phyloP scores from a whole-genome alignment of 257 asterid genomes.

The Nicotiana knightiana region DNA sequence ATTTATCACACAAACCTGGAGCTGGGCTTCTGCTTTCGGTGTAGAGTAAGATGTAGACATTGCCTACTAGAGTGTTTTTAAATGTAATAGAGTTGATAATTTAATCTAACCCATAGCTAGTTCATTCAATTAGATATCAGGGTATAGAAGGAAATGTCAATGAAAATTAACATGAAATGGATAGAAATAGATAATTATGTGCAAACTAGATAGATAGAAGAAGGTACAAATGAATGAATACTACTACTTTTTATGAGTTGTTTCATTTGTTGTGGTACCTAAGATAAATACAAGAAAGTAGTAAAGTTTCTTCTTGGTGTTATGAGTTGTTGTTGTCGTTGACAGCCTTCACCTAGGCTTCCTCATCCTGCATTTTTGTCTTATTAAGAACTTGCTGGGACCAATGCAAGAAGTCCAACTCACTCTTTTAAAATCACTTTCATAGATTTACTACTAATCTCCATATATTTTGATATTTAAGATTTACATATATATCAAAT shows the following conservation, averaged over 20 bases:
- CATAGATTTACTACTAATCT: background rate
- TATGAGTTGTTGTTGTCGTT: slow-evolving; percentile 4
- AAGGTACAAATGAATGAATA: background rate
- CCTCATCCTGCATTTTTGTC: background rate
- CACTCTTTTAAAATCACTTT: background rate
- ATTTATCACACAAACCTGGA: no score
- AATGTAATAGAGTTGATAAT: no score
- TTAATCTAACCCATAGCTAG: no score
- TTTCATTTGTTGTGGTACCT: slow-evolving; percentile 2
- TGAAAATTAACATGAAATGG: no score
- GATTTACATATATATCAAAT: background rate
- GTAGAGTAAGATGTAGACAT: no score
- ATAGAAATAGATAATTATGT: background rate
- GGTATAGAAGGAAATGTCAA: no score
- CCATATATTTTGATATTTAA: background rate
- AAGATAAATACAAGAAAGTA: background rate
- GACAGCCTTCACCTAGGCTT: slow-evolving; percentile 1
- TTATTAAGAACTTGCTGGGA: background rate
- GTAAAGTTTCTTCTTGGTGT: slow-evolving; percentile 2
- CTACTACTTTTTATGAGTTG: background rate
- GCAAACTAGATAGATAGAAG: background rate
- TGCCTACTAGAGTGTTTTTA: no score
- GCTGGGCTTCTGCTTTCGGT: no score
- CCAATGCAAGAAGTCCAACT: background rate
- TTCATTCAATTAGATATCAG: no score